These are phyloP conservation scores for Protomyces macrosporus DNA, from an alignment of 1,139 yeast genomes.

Conservation along the genomic window DNA sequence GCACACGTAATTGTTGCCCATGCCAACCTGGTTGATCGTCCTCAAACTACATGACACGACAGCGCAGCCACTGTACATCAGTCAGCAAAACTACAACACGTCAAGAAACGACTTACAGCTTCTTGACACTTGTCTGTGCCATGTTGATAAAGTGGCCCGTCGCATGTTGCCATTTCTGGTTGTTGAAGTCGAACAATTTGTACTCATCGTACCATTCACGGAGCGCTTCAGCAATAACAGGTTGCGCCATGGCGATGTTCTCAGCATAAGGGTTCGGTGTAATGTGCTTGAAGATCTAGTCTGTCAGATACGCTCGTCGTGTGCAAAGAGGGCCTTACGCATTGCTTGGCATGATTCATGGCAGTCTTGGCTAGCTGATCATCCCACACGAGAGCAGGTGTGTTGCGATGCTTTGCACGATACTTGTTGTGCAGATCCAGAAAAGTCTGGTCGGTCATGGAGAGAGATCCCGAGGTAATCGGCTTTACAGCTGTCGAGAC, in stretches of 20 bases:
- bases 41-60: not conserved
- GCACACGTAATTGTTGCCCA: not conserved
- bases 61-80: not conserved
- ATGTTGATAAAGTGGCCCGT: not conserved
- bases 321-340: not conserved
- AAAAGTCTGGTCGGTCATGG: not conserved
- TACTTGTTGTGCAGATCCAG: not conserved
- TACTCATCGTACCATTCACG: conserved; percentile 19
- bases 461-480: not conserved
- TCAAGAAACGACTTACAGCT: not conserved
- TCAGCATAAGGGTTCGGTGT: conserved; percentile 6
- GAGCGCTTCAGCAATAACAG: not conserved
- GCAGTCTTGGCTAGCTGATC: not conserved
- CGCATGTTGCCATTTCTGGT: not conserved
- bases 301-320: not conserved
- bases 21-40: too few relatives aligned
- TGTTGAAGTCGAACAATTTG: not conserved
- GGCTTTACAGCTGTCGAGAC: too few relatives aligned
- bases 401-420: not conserved
- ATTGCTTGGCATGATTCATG: not conserved
- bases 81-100: not conserved
- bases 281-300: not conserved
- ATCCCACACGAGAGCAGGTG: not conserved
- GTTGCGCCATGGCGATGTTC: conserved; percentile 3
- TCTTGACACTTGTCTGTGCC: not conserved